Evolutionary conservation across 208 protist genomes (phyloP).

Genomic region (Trichomonas gallinae): DNA sequence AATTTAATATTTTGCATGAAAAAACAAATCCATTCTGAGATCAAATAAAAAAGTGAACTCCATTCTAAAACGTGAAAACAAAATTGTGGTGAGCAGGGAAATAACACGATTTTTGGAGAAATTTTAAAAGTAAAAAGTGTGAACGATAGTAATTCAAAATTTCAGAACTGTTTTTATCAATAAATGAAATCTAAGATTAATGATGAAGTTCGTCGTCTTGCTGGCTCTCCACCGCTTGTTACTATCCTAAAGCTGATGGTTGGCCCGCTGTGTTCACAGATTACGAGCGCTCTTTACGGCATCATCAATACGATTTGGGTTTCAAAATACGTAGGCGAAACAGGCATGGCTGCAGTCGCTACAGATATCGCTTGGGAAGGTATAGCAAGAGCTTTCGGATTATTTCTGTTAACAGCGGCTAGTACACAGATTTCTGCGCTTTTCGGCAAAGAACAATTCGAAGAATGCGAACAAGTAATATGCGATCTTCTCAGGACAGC

Average conservation of each 20-base stretch:
- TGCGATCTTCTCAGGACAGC: neutral
- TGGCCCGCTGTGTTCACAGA: neutral
- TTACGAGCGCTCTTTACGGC: neutral
- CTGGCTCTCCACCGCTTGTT: neutral
- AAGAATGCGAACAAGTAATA: neutral
- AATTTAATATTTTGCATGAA: too few species aligned
- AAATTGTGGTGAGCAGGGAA: too few species aligned
- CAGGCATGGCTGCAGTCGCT: neutral
- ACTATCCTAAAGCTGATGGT: neutral
- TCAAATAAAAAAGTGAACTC: too few species aligned
- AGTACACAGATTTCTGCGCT: neutral
- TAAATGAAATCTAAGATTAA: too few species aligned
- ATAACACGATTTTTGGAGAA: too few species aligned
- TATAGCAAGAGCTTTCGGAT: neutral
- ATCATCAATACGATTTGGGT: neutral
- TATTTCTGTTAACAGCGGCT: neutral
- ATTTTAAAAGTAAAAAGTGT: too few species aligned
- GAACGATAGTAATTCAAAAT: too few species aligned
- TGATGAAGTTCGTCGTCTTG: neutral
- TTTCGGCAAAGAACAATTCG: neutral
- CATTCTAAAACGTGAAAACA: too few species aligned
- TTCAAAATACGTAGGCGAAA: neutral
- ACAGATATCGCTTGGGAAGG: neutral
- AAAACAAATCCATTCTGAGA: too few species aligned
- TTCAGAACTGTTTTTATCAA: too few species aligned